phyloP scores from a whole-genome alignment of 257 asterid genomes.

The Salvia rosmarinus region DNA sequence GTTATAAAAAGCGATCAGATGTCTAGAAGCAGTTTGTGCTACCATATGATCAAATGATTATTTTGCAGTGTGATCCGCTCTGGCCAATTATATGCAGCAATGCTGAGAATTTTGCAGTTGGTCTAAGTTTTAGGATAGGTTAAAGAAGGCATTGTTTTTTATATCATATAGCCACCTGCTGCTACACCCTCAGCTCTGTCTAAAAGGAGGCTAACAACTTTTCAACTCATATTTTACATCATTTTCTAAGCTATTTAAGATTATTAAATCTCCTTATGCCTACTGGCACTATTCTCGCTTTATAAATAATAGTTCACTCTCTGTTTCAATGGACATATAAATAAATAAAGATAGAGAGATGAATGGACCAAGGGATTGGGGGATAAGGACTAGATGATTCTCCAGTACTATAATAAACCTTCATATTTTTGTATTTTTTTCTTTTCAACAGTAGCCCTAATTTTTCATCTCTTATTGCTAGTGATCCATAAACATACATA shows the following conservation, averaged over 20 bases:
- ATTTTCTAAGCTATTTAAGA: neutral
- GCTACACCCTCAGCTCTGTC: neutral
- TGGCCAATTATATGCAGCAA: slow-evolving; percentile 1
- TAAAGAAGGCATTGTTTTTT: neutral
- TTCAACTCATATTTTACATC: neutral
- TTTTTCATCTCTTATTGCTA: neutral
- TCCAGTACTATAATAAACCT: neutral
- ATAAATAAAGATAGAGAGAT: neutral
- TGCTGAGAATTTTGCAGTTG: neutral
- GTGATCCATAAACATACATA: neutral
- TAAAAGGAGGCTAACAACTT: neutral
- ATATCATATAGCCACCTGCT: neutral
- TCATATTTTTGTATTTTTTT: neutral
- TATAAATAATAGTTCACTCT: neutral
- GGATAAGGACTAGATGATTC: neutral
- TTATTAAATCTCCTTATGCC: neutral
- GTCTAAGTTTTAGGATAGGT: neutral
- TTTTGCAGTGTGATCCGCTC: neutral
- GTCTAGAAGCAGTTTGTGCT: neutral
- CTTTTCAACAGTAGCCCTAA: neutral
- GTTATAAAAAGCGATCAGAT: neutral
- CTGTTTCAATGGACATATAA: neutral
- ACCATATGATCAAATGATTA: neutral
- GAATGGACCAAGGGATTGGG: neutral
- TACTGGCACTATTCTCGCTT: neutral